phyloP scores from a whole-genome alignment of 768 basidiomycete species.

The Tricholoma sp. region DNA sequence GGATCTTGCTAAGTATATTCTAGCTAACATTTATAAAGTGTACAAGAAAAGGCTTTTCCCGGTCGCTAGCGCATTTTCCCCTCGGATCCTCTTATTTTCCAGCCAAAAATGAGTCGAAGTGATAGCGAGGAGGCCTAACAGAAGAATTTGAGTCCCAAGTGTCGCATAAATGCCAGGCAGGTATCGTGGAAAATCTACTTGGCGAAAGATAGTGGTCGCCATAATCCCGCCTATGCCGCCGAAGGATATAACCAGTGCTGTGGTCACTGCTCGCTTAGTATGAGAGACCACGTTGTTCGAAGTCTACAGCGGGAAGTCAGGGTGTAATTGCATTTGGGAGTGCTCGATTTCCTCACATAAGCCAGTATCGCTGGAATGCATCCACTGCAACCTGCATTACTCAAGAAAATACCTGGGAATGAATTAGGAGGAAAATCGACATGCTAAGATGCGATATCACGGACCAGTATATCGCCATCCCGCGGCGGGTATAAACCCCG shows the following conservation, averaged over 20 bases:
- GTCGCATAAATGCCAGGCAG: slow-evolving; percentile 43
- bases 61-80: slow-evolving; percentile 19
- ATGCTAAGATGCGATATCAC: background rate
- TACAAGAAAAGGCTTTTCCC: slow-evolving; percentile 36
- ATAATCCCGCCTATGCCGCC: slow-evolving; percentile 45
- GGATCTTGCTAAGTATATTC: background rate
- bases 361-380: slow-evolving; percentile 44
- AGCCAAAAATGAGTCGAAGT: slow-evolving; percentile 34
- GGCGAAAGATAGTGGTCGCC: slow-evolving; percentile 42
- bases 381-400: slow-evolving; percentile 40
- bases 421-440: slow-evolving; percentile 3
- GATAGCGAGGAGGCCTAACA: slow-evolving; percentile 33
- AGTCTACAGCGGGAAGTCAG: slow-evolving; percentile 24
- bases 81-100: slow-evolving; percentile 27
- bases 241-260: slow-evolving; percentile 42
- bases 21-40: slow-evolving; percentile 25
- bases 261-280: slow-evolving; percentile 43
- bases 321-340: too few species aligned
- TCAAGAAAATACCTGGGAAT: slow-evolving; percentile 38
- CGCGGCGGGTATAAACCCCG: slow-evolving; percentile 30
- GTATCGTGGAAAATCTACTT: slow-evolving; percentile 40
- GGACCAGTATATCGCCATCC: slow-evolving; percentile 39
- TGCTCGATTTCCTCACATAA: slow-evolving; percentile 33
- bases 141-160: slow-evolving; percentile 37
- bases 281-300: slow-evolving; percentile 48